Conservation (phyloP, 208 protist genomes). For the Angomonas ambiguus region DNA sequence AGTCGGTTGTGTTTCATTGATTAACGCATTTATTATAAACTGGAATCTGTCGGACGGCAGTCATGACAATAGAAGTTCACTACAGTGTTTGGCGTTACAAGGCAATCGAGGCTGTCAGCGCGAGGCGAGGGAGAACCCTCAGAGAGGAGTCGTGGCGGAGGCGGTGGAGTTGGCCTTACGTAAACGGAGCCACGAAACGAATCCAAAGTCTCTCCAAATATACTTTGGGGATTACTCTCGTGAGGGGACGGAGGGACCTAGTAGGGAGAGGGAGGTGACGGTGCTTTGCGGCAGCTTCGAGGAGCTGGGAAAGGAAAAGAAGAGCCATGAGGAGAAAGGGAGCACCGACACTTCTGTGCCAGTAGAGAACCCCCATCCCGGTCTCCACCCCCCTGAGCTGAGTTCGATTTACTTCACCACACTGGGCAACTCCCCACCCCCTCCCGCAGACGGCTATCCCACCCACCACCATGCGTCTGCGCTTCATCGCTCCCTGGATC, state of each 20-base stretch:
- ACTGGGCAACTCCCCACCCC: not conserved
- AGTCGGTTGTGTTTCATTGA: conserved; percentile 40
- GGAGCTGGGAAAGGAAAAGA: not conserved
- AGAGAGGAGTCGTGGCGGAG: conserved; percentile 1
- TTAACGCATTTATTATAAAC: conserved; percentile 14
- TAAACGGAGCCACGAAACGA: conserved; percentile 8
- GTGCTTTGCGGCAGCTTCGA: not conserved
- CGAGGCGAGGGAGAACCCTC: conserved; percentile 6
- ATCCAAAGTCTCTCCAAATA: not conserved
- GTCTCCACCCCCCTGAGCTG: not conserved
- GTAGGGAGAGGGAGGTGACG: not conserved
- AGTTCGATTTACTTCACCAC: conserved; percentile 2
- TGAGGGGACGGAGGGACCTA: not conserved
- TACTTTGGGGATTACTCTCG: not conserved
- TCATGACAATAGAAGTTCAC: not conserved
- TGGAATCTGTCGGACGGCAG: conserved; percentile 2
- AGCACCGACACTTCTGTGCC: too few relatives aligned
- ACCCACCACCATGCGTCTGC: too few relatives aligned
- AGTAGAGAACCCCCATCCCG: not conserved
- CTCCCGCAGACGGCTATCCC: not conserved
- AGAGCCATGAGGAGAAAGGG: not conserved
- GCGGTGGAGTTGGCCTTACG: conserved; percentile 23
- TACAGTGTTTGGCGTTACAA: conserved; percentile 43
- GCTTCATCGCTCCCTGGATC: too few relatives aligned
- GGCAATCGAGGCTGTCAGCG: conserved; percentile 32